phyloP scores from a whole-genome alignment of 257 asterid genomes.

The Forsythia suspensa region DNA sequence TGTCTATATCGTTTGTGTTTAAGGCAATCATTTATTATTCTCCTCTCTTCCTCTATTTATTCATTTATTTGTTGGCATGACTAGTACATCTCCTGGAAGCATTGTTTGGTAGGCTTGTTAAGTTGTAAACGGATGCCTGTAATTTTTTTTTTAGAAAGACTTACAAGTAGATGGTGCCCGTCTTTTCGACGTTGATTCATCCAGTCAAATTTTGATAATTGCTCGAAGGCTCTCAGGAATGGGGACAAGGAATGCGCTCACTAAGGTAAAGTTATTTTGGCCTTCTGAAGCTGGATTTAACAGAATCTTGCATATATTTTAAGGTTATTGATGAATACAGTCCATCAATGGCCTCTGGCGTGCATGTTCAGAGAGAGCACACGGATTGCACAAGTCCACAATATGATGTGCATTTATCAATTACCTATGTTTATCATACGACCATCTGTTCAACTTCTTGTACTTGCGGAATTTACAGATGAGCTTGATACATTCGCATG shows the following conservation, averaged over 20 bases:
- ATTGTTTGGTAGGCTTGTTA: neutral
- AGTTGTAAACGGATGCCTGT: slow-evolving; percentile 13
- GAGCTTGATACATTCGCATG: slow-evolving; percentile 57
- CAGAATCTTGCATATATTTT: slow-evolving; percentile 1
- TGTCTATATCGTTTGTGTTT: neutral
- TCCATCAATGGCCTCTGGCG: neutral
- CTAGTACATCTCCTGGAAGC: neutral
- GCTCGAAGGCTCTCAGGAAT: slow-evolving; percentile 71
- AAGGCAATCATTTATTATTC: slow-evolving; percentile 8
- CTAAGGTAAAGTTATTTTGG: slow-evolving; percentile 62
- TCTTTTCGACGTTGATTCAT: slow-evolving; percentile 70
- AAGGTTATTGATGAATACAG: neutral
- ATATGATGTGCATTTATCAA: slow-evolving; percentile 2
- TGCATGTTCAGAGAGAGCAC: neutral
- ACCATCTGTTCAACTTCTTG: slow-evolving; percentile 12
- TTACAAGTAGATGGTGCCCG: slow-evolving; percentile 79
- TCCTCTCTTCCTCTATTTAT: slow-evolving; percentile 1
- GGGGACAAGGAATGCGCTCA: slow-evolving; percentile 69
- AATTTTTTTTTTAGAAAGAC: slow-evolving; percentile 49
- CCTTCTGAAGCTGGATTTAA: slow-evolving; percentile 16
- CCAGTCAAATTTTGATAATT: slow-evolving; percentile 48
- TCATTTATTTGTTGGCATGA: neutral
- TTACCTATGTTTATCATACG: slow-evolving; percentile 9
- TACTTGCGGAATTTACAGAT: slow-evolving; percentile 49
- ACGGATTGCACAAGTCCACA: neutral